Conservation (phyloP, 805 yeast genomes). For the Zygosaccharomyces rouxii region DNA sequence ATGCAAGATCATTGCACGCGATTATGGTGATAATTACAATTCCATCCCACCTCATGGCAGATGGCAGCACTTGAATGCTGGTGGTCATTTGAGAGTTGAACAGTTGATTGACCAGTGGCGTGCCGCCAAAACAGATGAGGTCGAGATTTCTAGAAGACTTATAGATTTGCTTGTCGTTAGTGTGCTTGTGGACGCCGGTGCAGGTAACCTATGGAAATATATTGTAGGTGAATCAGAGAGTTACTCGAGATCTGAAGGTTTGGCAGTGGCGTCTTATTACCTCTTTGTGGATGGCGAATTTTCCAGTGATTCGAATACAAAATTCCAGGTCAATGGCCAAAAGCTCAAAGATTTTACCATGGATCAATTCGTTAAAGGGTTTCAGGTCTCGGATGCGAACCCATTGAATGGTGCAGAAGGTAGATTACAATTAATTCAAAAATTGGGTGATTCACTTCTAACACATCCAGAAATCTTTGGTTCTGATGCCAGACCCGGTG, state of each 20-base stretch:
- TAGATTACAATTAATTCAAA: constrained; percentile 43
- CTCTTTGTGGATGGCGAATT: constrained; percentile 50
- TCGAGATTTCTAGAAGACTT: constrained; percentile 49
- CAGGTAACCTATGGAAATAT: constrained; percentile 56
- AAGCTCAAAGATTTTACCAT: constrained; percentile 37
- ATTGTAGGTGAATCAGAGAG: constrained; percentile 35
- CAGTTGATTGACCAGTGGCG: constrained; percentile 40
- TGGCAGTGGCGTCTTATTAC: constrained; percentile 56
- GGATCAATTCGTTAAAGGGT: constrained; percentile 38
- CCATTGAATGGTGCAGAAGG: constrained; percentile 55
- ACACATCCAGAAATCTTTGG: constrained; percentile 43
- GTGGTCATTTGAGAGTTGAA: constrained; percentile 44
- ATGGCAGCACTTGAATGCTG: constrained; percentile 60
- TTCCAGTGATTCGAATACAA: constrained; percentile 36
- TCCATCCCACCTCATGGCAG: constrained; percentile 63
- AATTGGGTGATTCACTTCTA: constrained; percentile 45
- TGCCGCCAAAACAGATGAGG: constrained; percentile 30
- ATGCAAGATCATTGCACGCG: constrained; percentile 40
- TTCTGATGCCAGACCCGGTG: constrained; percentile 48
- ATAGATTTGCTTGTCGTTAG: constrained; percentile 57
- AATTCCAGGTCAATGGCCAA: constrained; percentile 43
- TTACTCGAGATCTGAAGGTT: constrained; percentile 52
- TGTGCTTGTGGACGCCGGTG: constrained; percentile 65
- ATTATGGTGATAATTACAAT: constrained; percentile 42
- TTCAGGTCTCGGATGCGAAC: constrained; percentile 48